These are phyloP conservation scores for Copromyces sp. DNA, from an alignment of 495 filamentous ascomycete species.

Conservation along the genomic window DNA sequence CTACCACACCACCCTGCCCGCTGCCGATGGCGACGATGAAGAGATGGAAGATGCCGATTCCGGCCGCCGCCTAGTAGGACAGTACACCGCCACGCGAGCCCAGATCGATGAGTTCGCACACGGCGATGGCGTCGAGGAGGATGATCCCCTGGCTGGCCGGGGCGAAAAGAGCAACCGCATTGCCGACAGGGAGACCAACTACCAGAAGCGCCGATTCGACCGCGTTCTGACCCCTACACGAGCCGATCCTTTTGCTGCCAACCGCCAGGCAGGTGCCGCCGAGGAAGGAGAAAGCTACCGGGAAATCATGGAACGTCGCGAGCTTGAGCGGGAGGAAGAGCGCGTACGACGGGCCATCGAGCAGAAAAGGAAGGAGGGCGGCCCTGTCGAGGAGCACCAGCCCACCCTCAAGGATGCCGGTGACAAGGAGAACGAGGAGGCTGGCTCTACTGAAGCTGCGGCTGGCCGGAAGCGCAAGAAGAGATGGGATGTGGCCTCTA, in stretches of 20 bases:
- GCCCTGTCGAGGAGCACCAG: constrained; percentile 49
- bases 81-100: constrained; percentile 86
- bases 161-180: constrained; percentile 87
- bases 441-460: constrained; percentile 54
- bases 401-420: constrained; percentile 56
- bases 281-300: constrained; percentile 63
- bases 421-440: constrained; percentile 63
- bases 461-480: constrained; percentile 76
- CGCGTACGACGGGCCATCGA: constrained; percentile 72
- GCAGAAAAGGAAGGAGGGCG: constrained; percentile 46
- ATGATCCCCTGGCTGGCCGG: constrained; percentile 70
- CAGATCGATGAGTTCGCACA: constrained; percentile 92
- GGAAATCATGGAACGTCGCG: constrained; percentile 82
- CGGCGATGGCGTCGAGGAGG: constrained; percentile 77
- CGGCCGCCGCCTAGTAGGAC: constrained; percentile 75
- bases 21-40: constrained; percentile 70
- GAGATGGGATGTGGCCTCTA: constrained; percentile 72
- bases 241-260: constrained; percentile 78
- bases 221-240: constrained; percentile 80
- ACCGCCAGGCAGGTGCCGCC: constrained; percentile 55
- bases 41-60: constrained; percentile 70
- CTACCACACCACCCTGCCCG: constrained; percentile 82
- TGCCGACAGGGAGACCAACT: constrained; percentile 87
- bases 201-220: constrained; percentile 89
- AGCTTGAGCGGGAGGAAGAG: constrained; percentile 91